Percentiles rank a stretch among this genome's conserved stretches.
phyloP scores from a whole-genome alignment of 768 basidiomycete genomes.

The Panus rudis region DNA sequence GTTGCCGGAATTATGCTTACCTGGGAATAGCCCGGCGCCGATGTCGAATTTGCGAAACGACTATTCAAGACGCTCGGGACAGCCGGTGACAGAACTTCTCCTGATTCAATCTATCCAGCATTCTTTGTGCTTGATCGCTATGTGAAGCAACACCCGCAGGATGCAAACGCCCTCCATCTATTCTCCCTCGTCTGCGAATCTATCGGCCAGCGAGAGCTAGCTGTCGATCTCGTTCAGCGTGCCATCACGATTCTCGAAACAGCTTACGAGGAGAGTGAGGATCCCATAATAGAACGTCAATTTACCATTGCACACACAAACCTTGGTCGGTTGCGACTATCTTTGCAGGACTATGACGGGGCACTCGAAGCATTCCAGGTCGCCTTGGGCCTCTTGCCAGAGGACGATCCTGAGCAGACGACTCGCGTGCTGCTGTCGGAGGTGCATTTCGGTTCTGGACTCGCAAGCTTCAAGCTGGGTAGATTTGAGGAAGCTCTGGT shows the following conservation, averaged over 20 bases:
- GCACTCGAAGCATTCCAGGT: constrained; percentile 68
- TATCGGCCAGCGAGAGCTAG: constrained; percentile 63
- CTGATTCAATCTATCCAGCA: constrained; percentile 57
- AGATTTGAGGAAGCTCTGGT: constrained; percentile 57
- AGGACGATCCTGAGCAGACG: constrained; percentile 32
- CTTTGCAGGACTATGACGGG: constrained; percentile 46
- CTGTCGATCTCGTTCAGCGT: constrained; percentile 45
- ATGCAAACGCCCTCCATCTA: constrained; percentile 75
- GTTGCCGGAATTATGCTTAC: not conserved
- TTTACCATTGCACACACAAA: constrained; percentile 81
- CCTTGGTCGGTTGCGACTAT: constrained; percentile 70
- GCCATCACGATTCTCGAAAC: constrained; percentile 75
- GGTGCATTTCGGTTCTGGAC: constrained; percentile 61
- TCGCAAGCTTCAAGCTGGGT: constrained; percentile 62
- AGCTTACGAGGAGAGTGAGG: constrained; percentile 84
- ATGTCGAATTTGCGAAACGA: constrained; percentile 65
- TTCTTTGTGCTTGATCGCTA: constrained; percentile 82
- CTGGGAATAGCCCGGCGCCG: constrained; percentile 61
- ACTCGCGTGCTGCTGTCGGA: constrained; percentile 47
- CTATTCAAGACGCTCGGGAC: constrained; percentile 38
- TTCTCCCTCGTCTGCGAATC: constrained; percentile 82
- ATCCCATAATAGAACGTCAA: constrained; percentile 64
- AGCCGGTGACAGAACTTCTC: constrained; percentile 15
- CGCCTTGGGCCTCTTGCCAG: constrained; percentile 60
- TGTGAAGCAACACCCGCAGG: constrained; percentile 55